These are phyloP conservation scores for Babesia bigemina DNA, from an alignment of 169 alveolate species.

Conservation along the genomic window DNA sequence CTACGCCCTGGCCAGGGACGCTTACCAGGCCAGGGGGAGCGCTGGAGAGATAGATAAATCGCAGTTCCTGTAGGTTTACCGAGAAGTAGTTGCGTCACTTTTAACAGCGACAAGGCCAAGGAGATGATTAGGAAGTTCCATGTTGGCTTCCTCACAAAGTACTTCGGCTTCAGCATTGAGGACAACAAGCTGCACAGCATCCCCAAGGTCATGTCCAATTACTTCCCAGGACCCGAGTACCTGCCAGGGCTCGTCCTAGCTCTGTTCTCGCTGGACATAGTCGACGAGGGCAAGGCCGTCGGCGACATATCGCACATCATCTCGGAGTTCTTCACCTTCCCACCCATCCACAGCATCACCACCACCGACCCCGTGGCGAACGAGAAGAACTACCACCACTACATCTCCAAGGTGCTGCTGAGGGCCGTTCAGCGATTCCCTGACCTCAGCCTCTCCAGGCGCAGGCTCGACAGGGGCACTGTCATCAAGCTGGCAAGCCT, in stretches of 20 bases:
- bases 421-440: slow-evolving; percentile 47
- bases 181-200: slow-evolving; percentile 19
- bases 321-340: slow-evolving; percentile 33
- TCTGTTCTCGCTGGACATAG: slow-evolving; percentile 22
- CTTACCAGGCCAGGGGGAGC: slow-evolving; percentile 2
- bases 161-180: slow-evolving; percentile 49
- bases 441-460: slow-evolving; percentile 40
- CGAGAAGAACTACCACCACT: slow-evolving; percentile 26
- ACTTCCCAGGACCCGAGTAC: slow-evolving; percentile 77
- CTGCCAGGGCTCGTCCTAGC: slow-evolving; percentile 60
- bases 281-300: slow-evolving; percentile 21
- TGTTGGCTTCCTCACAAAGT: slow-evolving; percentile 21
- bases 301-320: slow-evolving; percentile 27
- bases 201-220: slow-evolving; percentile 55
- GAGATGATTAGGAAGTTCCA: slow-evolving; percentile 7
- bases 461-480: slow-evolving; percentile 32
- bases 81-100: background rate
- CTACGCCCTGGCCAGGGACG: slow-evolving; percentile 52
- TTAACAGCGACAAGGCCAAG: slow-evolving; percentile 12
- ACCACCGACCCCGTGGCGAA: slow-evolving; percentile 17
- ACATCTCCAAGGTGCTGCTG: slow-evolving; percentile 48
- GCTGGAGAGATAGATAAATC: background rate
- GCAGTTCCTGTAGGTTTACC: slow-evolving; percentile 8
- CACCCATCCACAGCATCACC: slow-evolving; percentile 35
- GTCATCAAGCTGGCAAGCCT: slow-evolving; percentile 53